A percentile compares a stretch with the other conserved stretches of the same genome.
These are phyloP conservation scores for Seminavis robusta DNA, from an alignment of 108 stramenopile species.

Conservation along the genomic window DNA sequence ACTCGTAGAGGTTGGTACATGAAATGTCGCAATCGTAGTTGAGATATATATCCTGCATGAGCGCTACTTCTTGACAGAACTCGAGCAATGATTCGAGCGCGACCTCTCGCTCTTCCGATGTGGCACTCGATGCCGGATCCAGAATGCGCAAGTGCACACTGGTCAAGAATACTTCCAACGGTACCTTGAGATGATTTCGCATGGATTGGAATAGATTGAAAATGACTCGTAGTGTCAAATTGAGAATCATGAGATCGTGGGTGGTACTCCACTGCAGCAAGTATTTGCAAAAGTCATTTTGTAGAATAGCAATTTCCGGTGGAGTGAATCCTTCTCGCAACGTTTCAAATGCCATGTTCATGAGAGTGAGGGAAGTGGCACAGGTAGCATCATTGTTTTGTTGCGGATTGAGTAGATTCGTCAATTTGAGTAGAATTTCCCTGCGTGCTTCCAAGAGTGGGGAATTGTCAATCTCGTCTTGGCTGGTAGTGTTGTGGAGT, in stretches of 20 bases:
- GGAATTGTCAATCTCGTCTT: conserved; percentile 13
- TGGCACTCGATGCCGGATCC: conserved; percentile 42
- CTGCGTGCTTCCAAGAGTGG: conserved; percentile 46
- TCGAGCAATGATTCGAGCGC: conserved; percentile 91
- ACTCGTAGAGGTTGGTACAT: conserved; percentile 94
- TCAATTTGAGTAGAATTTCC: conserved; percentile 71
- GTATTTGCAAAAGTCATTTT: conserved; percentile 91
- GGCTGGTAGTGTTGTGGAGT: conserved; percentile 1
- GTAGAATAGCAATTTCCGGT: conserved; percentile 62
- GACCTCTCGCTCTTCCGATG: conserved; percentile 87
- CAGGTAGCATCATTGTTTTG: conserved; percentile 61
- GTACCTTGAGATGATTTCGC: conserved; percentile 93
- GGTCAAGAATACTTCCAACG: conserved; percentile 96
- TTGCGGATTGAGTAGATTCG: conserved; percentile 82
- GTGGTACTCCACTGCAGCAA: conserved; percentile 85
- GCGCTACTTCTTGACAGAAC: conserved; percentile 89
- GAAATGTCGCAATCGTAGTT: conserved; percentile 98
- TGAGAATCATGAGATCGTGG: conserved; percentile 78
- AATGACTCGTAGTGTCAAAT: conserved; percentile 88
- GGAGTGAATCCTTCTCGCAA: conserved; percentile 39
- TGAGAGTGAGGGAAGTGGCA: conserved; percentile 71
- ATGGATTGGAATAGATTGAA: conserved; percentile 96
- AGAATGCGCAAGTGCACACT: conserved; percentile 81
- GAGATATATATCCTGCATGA: conserved; percentile 93
- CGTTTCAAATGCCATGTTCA: conserved; percentile 95